Base-by-base conservation (phyloP, 2,329 filamentous ascomycete species). In the Aspergillus novoparasiticus region DNA sequence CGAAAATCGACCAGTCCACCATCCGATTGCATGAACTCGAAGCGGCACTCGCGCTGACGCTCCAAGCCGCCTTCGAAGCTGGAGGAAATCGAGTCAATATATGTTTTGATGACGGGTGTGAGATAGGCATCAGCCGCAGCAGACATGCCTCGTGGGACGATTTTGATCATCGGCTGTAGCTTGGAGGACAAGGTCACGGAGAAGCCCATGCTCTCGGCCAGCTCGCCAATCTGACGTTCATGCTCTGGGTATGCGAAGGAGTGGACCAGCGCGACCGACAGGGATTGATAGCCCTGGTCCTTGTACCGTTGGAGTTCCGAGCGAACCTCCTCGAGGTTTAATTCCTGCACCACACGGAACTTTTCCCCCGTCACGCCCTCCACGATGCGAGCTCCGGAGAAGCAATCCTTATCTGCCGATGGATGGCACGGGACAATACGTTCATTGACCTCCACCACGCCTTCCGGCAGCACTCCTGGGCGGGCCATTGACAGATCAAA, bases 11-110 rank as follows among this genome's bases (percentile, higher is more conserved):
- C 87, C 9, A 89, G 76, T 5, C 87, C 87, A 56, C 92, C 93
- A 68, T 96, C 93, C 6, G 91, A 94, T 78, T 97, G 94, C 94
- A 97, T 97, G 70, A 97, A 97, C 75, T 97, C 94, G 78, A 94
- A 97, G 66, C 94, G 84, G 4, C 92, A 91, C 9, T 83, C 80
- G 0, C 88, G 80, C 0, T 92, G 91, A 9, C 91, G 92, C 55
- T 87, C 87, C 67, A 97, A 94, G 0, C 92, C 92, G 28, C 86
- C 86, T 70, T 91, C 87, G 72, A 97, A 96, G 4, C 91, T 92
- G 46, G 85, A 82, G 28, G 75, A 77, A 46, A 80, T 78, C 3
- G 76, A 77, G 62, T 79, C 74, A 63, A 92, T 88, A 71, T 94
- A 94, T 72, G 90, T 90, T 68, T 89, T 89, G 70, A 55, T 55